These are phyloP conservation scores for Pythium rhizo-oryzae DNA, from an alignment of 352 stramenopile species.

Conservation along the genomic window DNA sequence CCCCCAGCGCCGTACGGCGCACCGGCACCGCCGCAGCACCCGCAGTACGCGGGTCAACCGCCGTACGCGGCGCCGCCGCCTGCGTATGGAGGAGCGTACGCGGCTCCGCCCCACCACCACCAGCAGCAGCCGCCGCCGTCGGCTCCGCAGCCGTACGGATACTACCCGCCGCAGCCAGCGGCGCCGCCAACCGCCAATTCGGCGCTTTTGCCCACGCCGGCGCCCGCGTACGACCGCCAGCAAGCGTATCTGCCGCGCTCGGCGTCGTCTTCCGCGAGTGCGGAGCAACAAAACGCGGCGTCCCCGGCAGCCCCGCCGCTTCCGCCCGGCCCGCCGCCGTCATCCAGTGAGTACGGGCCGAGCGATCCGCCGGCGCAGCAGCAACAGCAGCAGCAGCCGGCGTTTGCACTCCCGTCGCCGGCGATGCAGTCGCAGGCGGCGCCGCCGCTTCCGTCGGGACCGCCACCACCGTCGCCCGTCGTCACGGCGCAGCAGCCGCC, in stretches of 20 bases:
- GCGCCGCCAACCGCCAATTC: not conserved
- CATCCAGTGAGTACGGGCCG: conserved; percentile 8
- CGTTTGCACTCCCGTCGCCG: conserved; percentile 16
- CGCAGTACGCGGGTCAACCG: not conserved
- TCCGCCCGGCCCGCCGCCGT: conserved; percentile 20
- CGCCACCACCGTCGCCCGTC: conserved; percentile 20
- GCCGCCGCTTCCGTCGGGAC: conserved; percentile 17
- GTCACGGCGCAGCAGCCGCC: conserved; percentile 18
- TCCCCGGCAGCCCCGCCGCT: conserved; percentile 4
- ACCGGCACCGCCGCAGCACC: conserved; percentile 27
- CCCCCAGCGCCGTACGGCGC: conserved; percentile 8
- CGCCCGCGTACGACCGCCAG: conserved; percentile 17
- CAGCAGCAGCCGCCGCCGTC: not conserved
- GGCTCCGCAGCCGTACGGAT: conserved; percentile 2
- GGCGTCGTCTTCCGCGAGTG: not conserved
- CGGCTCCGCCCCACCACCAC: conserved; percentile 1
- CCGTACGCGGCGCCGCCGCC: too few relatives aligned
- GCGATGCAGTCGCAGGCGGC: conserved; percentile 9
- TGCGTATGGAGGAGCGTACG: too few relatives aligned
- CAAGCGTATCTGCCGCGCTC: conserved; percentile 24
- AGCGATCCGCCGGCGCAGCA: not conserved
- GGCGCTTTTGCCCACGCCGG: conserved; percentile 14
- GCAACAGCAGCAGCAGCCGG: too few relatives aligned
- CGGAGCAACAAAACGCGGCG: conserved; percentile 1
- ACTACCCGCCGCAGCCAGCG: conserved; percentile 13